phyloP scores from a whole-genome alignment of 768 basidiomycete species.

The Chalciporus pseudorubinellus region DNA sequence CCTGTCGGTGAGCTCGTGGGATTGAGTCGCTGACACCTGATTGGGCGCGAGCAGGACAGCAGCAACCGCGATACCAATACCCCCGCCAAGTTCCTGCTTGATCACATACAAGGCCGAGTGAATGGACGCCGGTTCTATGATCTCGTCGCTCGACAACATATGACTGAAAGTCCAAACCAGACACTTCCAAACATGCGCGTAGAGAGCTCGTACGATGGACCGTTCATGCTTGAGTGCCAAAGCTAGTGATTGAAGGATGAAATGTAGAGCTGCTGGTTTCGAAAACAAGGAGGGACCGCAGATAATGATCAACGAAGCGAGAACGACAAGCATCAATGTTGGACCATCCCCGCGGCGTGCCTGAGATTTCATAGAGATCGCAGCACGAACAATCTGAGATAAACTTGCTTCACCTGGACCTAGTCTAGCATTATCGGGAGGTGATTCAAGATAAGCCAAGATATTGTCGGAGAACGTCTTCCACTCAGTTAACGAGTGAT shows the following conservation, averaged over 20 bases:
- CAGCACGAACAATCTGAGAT: constrained; percentile 24
- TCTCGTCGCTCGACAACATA: constrained; percentile 27
- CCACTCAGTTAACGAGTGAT: constrained; percentile 28
- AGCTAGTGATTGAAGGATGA: constrained; percentile 37
- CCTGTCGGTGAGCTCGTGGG: constrained; percentile 17
- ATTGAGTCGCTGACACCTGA: background rate
- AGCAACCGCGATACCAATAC: constrained; percentile 44
- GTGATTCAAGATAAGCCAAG: constrained; percentile 23
- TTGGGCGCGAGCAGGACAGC: constrained; percentile 34
- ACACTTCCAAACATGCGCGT: constrained; percentile 49
- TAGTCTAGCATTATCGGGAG: constrained; percentile 7
- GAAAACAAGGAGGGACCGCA: constrained; percentile 43
- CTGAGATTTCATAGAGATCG: constrained; percentile 25
- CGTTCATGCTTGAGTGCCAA: constrained; percentile 34
- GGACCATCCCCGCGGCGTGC: constrained; percentile 29
- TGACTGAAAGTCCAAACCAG: constrained; percentile 56
- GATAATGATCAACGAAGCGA: constrained; percentile 49
- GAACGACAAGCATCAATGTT: constrained; percentile 43
- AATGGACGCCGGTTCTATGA: constrained; percentile 23
- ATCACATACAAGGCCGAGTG: constrained; percentile 43
- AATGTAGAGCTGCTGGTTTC: constrained; percentile 37
- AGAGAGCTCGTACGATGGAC: constrained; percentile 36
- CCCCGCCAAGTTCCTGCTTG: constrained; percentile 45
- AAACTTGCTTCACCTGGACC: constrained; percentile 17
- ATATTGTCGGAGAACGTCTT: constrained; percentile 26